Base-by-base conservation (phyloP, 2,329 filamentous ascomycete species). In the Pseudocercospora ulei region DNA sequence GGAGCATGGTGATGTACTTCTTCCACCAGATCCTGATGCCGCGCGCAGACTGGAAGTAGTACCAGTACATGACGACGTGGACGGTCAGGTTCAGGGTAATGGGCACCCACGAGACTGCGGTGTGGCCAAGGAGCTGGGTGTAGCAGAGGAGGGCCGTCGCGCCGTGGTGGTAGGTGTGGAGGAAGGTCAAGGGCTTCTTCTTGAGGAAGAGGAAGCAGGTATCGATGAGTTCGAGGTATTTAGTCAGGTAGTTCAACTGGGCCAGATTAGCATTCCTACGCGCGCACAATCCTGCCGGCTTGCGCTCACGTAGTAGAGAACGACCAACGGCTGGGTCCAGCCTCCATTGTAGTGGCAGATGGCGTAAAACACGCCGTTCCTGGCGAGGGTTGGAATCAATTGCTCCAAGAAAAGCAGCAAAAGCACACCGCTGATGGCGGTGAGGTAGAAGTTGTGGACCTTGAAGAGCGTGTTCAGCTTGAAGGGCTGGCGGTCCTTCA, bases 31-130 rank as follows among this genome's bases (percentile, higher is more conserved):
- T 90, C 58, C 80, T 80, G 65, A 96, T 77, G 54, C 90, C 90
- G 55, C 88, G 86, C 39, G 88, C 87, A 60, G 84, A 88, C 74
- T 96, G 88, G 80, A 96, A 96, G 76, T 96, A 96, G 78, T 96
- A 96, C 87, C 87, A 95, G 80, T 96, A 96, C 88, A 96, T 96
- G 62, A 95, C 82, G 43, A 96, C 88, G 68, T 96, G 88, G 39
- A 96, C 88, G 49, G 76, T 77, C 59, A 96, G 69, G 74, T 96
- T 96, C 56, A 96, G 76, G 38, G 77, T 80, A 62, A 96, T 96
- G 47, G 81, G 79, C 39, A 94, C 84, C 88, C 88, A 96, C 45
- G 87, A 93, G 41, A 96, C 88, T 27, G 88, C 75, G 29, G 88
- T 96, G 59, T 83, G 76, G 53, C 88, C 88, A 58, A 94, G 80